These are phyloP conservation scores for Phyllosticta citribraziliensis DNA, from an alignment of 2,329 filamentous ascomycete species.

Conservation along the genomic window DNA sequence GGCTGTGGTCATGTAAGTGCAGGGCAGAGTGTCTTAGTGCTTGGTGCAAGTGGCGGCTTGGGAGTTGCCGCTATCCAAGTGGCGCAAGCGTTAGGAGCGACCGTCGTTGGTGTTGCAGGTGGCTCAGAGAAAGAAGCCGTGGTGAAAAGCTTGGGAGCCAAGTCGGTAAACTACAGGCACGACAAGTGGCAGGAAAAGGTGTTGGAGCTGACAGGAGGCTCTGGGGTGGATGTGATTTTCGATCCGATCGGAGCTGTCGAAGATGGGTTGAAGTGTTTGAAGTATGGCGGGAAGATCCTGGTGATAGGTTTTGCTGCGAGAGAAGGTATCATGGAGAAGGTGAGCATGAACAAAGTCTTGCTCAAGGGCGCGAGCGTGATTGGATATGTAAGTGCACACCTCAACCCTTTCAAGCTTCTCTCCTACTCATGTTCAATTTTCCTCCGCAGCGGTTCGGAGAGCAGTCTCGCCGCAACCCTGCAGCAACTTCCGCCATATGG, in stretches of 20 bases:
- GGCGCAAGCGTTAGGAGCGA: conserved; percentile 43
- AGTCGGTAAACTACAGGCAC: conserved; percentile 33
- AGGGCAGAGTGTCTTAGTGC: conserved; percentile 44
- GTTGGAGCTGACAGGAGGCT: conserved; percentile 36
- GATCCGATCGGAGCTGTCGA: conserved; percentile 50
- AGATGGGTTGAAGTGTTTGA: conserved; percentile 44
- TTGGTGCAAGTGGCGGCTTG: conserved; percentile 46
- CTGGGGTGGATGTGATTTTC: conserved; percentile 48
- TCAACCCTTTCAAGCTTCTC: background rate
- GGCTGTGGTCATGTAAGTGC: conserved; percentile 31
- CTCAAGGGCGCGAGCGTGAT: conserved; percentile 44
- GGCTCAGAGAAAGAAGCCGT: conserved; percentile 33
- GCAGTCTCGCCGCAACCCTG: background rate
- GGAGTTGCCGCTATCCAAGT: conserved; percentile 49
- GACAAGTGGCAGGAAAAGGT: conserved; percentile 44
- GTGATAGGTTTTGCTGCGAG: conserved; percentile 50
- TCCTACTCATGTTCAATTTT: background rate
- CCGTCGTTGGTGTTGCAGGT: conserved; percentile 45
- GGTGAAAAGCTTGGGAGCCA: conserved; percentile 31
- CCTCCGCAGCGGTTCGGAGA: background rate
- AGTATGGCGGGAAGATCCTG: conserved; percentile 44
- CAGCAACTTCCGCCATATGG: background rate
- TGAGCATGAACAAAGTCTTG: conserved; percentile 46
- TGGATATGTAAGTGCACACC: conserved; percentile 37
- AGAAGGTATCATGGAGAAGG: conserved; percentile 42